Percentiles rank a stretch among this genome's conserved stretches.
phyloP scores from a whole-genome alignment of 805 yeast species.

The Pichia deserticola region DNA sequence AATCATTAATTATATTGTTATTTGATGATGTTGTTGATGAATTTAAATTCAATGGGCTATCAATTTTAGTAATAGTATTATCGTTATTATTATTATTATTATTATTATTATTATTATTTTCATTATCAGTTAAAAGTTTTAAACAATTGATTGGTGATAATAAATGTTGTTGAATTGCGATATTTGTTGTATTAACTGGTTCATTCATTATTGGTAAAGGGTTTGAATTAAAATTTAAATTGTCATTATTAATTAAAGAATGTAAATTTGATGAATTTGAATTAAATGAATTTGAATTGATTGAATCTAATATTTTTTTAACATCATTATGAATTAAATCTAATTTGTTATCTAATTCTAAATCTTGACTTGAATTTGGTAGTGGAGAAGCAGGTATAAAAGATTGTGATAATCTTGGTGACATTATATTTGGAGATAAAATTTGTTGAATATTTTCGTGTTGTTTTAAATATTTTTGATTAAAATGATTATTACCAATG shows the following conservation, averaged over 20 bases:
- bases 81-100: neutral
- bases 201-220: neutral
- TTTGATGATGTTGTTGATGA: neutral
- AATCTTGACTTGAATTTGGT: neutral
- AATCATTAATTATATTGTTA: neutral
- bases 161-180: slow-evolving; percentile 2
- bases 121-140: neutral
- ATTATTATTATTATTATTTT: neutral
- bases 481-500: neutral
- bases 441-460: neutral
- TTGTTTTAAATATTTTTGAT: neutral
- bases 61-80: too few species aligned
- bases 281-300: neutral
- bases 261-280: neutral
- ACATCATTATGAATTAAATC: slow-evolving; percentile 2
- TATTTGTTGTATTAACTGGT: slow-evolving; percentile 4
- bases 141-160: slow-evolving; percentile 5
- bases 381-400: neutral
- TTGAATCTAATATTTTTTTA: neutral
- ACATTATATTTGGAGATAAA: neutral
- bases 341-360: neutral
- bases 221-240: neutral
- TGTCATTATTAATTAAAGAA: too few species aligned
- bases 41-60: neutral
- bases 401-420: slow-evolving; percentile 2